Evolutionary conservation across 495 filamentous ascomycete genomes (phyloP), one percentile per base, ranked within the genome.

Genomic region (Aspergillus heteromorphus): DNA sequence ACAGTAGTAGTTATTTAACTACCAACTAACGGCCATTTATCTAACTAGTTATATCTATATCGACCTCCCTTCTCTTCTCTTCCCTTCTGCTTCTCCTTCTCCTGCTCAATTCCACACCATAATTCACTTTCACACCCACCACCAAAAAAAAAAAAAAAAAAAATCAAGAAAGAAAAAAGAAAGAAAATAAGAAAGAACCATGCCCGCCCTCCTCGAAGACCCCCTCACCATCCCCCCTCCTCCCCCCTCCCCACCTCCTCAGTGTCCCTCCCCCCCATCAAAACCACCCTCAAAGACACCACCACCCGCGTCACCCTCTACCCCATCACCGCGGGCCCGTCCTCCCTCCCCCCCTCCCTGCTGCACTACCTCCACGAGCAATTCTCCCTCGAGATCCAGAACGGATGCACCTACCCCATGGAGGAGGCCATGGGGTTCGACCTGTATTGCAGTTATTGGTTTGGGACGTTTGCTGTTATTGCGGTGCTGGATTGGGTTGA

Each of bases 381-480:
- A 67, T 81, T 97, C 68, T 90, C 86, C 64, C 85, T 84, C 58
- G 93, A 98, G 70, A 95, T 98, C 53, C 84, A 89, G 65, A 84
- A 85, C 61, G 93, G 93, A 31, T 86, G 92, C 56, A 96, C 93
- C 4, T 98, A 96, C 71, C 93, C 93, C 29, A 92, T 97, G 85
- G 83, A 89, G 53, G 79, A 87, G 48, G 73, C 83, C 10, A 81
- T 97, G 79, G 65, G 77, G 4, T 67, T 85, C 16, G 82, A 88
- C 5, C 78, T 81, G 49, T 98, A 96, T 55, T 83, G 83, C 4
- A 76, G 82, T 23, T 97, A 96, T 63, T 98, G 93, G 93, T 95
- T 98, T 69, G 88, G 90, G 55, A 95, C 92, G 55, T 96, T 96
- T 67, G 89, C 43, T 0, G 20, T 51, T 27, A 45, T 59, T 50